Conservation (phyloP, 2,329 filamentous ascomycete genomes). For the Cordyceps fumosorosea region DNA sequence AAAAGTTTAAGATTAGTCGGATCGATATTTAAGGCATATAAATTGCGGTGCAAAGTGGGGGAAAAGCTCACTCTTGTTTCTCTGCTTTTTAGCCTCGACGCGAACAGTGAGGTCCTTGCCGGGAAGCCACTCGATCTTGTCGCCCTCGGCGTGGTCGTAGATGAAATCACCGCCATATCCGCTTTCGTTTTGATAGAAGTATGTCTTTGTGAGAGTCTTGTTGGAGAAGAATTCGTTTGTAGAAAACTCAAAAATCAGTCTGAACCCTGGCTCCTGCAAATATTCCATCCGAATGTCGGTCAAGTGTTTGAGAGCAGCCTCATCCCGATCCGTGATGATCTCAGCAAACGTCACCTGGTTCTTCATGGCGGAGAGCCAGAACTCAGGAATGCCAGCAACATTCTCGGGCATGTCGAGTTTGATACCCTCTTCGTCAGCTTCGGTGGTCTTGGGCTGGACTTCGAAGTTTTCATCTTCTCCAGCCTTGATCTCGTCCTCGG, state of each 20-base stretch:
- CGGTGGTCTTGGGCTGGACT: conserved; percentile 63
- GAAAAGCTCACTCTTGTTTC: conserved; percentile 81
- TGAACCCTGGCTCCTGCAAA: conserved; percentile 95
- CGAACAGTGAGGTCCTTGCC: conserved; percentile 90
- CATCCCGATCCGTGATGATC: conserved; percentile 97
- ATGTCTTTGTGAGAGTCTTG: conserved; percentile 95
- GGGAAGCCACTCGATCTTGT: conserved; percentile 95
- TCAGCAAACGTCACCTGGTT: conserved; percentile 96
- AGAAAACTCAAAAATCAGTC: conserved; percentile 92
- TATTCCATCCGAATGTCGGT: conserved; percentile 98
- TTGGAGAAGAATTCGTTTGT: conserved; percentile 97
- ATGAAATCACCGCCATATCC: conserved; percentile 99
- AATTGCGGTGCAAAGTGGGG: neutral
- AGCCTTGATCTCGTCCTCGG: conserved; percentile 76
- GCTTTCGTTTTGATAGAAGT: conserved; percentile 98
- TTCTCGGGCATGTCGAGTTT: conserved; percentile 49
- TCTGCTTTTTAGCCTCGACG: conserved; percentile 98
- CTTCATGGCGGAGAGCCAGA: conserved; percentile 99
- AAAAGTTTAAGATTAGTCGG: neutral
- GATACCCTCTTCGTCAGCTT: conserved; percentile 55
- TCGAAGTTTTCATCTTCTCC: conserved; percentile 77
- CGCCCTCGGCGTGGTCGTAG: conserved; percentile 96
- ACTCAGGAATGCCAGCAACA: conserved; percentile 85
- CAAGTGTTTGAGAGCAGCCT: conserved; percentile 83
- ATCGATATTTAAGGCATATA: neutral